Evolutionary conservation across 371 early-diverging fungal genomes (phyloP).

Genomic region (Mucor racemosus): DNA sequence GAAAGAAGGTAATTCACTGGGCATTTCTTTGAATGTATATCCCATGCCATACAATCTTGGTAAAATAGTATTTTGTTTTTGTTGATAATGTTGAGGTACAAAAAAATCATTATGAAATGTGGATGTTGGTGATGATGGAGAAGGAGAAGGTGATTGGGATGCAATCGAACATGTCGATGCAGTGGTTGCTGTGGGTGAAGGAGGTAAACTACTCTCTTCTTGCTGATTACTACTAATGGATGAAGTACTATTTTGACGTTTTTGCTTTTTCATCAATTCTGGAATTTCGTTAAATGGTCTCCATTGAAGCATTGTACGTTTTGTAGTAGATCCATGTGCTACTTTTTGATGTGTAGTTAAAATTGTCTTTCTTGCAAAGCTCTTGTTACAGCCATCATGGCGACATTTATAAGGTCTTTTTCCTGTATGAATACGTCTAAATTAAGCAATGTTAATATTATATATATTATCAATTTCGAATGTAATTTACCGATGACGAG

Average conservation of each 20-base stretch:
- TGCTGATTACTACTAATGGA: neutral
- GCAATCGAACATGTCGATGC: neutral
- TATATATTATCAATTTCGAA: neutral
- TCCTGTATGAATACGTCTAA: slow-evolving; percentile 65
- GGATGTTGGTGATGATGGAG: slow-evolving; percentile 2
- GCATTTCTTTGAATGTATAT: slow-evolving; percentile 16
- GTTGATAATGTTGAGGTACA: slow-evolving; percentile 2
- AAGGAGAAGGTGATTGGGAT: slow-evolving; percentile 8
- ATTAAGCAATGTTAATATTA: neutral
- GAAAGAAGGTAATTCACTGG: slow-evolving; percentile 8
- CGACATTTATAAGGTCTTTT: slow-evolving; percentile 67
- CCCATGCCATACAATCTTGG: slow-evolving; percentile 11
- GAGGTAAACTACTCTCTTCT: neutral
- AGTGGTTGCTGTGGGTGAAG: neutral
- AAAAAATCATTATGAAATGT: neutral
- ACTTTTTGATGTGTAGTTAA: slow-evolving; percentile 57
- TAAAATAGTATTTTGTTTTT: slow-evolving; percentile 5
- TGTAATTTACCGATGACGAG: slow-evolving; percentile 37
- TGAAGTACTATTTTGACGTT: slow-evolving; percentile 5
- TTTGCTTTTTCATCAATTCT: slow-evolving; percentile 10
- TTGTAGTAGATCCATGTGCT: slow-evolving; percentile 26
- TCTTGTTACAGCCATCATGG: slow-evolving; percentile 59
- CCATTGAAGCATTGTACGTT: slow-evolving; percentile 37
- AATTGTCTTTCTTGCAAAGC: slow-evolving; percentile 65
- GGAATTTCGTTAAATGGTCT: slow-evolving; percentile 34